Evolutionary conservation across 2,329 filamentous ascomycete species (phyloP).

Genomic region (Simplicillium aogashimaense): DNA sequence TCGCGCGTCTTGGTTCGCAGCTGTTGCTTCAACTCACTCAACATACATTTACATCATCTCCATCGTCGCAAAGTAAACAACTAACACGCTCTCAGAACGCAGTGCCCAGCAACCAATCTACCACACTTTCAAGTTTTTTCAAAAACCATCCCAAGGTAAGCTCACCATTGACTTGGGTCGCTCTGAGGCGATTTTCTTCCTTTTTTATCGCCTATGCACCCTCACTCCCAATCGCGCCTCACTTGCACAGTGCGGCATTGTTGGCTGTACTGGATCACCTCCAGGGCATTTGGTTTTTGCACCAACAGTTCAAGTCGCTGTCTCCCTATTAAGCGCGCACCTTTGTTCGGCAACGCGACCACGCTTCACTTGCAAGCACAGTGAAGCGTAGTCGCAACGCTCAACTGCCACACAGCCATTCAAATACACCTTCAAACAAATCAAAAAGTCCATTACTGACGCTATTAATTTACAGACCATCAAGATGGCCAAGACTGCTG

Average conservation of each 20-base stretch:
- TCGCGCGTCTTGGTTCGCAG: slow-evolving; percentile 2
- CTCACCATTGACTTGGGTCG: slow-evolving; percentile 2
- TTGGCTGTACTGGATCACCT: no score
- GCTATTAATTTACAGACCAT: no score
- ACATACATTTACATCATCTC: slow-evolving; percentile 1
- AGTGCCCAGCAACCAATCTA: slow-evolving; percentile 5
- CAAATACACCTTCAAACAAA: slow-evolving; percentile 11
- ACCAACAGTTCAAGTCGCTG: no score
- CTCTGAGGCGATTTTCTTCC: not conserved
- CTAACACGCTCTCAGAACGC: slow-evolving; percentile 5
- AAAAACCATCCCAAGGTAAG: slow-evolving; percentile 9
- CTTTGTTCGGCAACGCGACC: no score
- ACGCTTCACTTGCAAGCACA: not conserved
- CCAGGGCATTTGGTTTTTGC: no score
- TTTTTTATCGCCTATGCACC: not conserved
- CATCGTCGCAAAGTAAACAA: not conserved
- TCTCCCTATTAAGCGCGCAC: no score
- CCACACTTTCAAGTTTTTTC: slow-evolving; percentile 3
- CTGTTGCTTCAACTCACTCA: slow-evolving; percentile 2
- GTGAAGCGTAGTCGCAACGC: not conserved
- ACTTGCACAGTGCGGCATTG: no score
- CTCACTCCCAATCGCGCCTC: slow-evolving; percentile 1
- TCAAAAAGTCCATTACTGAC: no score
- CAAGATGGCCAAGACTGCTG: slow-evolving; percentile 47
- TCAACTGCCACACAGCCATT: slow-evolving; percentile 13